These are phyloP conservation scores for Verticillium isaacii DNA, from an alignment of 2,329 filamentous ascomycete genomes.

Conservation along the genomic window DNA sequence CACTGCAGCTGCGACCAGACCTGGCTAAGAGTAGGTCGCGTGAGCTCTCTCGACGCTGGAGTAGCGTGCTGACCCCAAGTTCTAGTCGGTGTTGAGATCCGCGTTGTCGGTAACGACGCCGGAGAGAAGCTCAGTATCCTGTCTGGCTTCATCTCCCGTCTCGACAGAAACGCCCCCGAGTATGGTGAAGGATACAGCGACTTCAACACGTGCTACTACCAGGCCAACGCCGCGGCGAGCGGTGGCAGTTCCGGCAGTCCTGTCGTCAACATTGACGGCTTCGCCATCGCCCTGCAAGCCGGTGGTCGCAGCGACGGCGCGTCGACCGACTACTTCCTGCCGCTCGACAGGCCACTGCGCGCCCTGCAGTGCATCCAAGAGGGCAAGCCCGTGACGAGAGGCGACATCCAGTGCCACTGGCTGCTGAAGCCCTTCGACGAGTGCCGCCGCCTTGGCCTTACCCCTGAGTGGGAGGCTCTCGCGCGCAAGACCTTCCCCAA, in stretches of 20 bases:
- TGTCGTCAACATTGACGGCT: conserved; percentile 91
- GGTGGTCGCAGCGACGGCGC: conserved; percentile 91
- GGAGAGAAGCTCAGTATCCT: conserved; percentile 98
- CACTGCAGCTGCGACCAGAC: conserved; percentile 77
- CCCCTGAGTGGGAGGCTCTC: conserved; percentile 78
- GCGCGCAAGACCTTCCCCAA: conserved; percentile 80
- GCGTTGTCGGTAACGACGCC: conserved; percentile 97
- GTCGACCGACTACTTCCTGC: conserved; percentile 95
- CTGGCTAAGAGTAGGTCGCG: conserved; percentile 57
- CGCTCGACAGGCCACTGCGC: conserved; percentile 82
- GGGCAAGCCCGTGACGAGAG: conserved; percentile 71
- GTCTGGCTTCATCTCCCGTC: conserved; percentile 91
- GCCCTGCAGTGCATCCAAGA: conserved; percentile 82
- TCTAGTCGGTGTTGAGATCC: conserved; percentile 82
- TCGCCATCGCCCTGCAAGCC: conserved; percentile 87
- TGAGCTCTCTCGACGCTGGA: neutral
- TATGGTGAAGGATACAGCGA: conserved; percentile 98
- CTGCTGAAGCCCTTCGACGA: conserved; percentile 97
- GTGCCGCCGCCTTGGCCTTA: conserved; percentile 82
- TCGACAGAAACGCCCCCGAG: conserved; percentile 95
- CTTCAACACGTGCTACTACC: conserved; percentile 95
- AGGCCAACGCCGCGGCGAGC: conserved; percentile 93
- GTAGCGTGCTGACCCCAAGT: conserved; percentile 10
- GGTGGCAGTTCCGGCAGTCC: conserved; percentile 98
- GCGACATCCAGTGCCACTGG: conserved; percentile 98